Evolutionary conservation across 2,329 filamentous ascomycete genomes (phyloP).

Genomic region (Sclerotinia borealis): DNA sequence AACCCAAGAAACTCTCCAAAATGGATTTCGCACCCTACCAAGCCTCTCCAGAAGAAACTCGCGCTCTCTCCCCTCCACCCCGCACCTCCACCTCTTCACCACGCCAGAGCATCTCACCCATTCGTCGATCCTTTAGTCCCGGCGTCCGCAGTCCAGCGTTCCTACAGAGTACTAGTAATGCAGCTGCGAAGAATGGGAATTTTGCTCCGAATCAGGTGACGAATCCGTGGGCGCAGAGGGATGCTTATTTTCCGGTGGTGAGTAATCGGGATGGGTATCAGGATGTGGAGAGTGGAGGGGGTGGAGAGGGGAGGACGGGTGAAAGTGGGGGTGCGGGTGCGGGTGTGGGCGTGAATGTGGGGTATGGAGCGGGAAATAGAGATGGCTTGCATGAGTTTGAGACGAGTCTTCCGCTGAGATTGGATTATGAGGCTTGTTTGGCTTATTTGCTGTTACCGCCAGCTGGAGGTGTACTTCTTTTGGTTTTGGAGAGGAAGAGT

Average conservation of each 20-base stretch:
- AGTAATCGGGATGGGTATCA: slow-evolving; percentile 7
- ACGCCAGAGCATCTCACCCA: slow-evolving; percentile 48
- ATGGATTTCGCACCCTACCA: slow-evolving; percentile 99
- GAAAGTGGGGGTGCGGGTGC: not conserved
- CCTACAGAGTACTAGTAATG: slow-evolving; percentile 6
- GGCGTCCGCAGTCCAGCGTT: slow-evolving; percentile 34
- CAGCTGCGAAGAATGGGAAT: slow-evolving; percentile 22
- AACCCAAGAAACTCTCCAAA: not conserved
- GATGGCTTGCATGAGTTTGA: slow-evolving; percentile 76
- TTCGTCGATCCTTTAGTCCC: slow-evolving; percentile 41
- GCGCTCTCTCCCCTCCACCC: slow-evolving; percentile 67
- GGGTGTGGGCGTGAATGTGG: not conserved
- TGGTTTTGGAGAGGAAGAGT: slow-evolving; percentile 87
- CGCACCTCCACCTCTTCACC: slow-evolving; percentile 25
- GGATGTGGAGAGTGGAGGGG: slow-evolving; percentile 8
- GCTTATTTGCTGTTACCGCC: slow-evolving; percentile 85
- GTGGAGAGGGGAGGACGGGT: not conserved
- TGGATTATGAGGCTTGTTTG: slow-evolving; percentile 86
- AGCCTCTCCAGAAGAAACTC: slow-evolving; percentile 79
- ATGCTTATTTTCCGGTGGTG: slow-evolving; percentile 13
- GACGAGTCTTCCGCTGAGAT: slow-evolving; percentile 76
- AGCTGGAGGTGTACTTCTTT: slow-evolving; percentile 73
- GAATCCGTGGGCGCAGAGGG: slow-evolving; percentile 15
- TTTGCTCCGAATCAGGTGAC: slow-evolving; percentile 11
- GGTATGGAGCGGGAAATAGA: not conserved